Percentiles rank a stretch among this genome's conserved stretches.
phyloP scores from a whole-genome alignment of 2,329 filamentous ascomycete genomes.

The Aspergillus sp. region DNA sequence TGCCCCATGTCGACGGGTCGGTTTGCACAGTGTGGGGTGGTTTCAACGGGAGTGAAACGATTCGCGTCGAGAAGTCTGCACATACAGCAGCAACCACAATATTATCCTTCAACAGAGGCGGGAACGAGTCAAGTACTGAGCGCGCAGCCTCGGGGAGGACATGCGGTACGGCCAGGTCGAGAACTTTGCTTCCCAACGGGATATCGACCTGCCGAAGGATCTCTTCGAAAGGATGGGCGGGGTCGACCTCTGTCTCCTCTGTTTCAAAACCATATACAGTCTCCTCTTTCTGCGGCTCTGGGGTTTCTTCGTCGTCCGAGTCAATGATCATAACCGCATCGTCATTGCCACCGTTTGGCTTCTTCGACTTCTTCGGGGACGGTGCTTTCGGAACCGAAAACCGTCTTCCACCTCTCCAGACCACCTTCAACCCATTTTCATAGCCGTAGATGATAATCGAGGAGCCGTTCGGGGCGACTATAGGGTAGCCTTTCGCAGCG shows the following conservation, averaged over 20 bases:
- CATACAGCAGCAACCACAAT: constrained; percentile 52
- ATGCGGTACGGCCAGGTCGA: constrained; percentile 44
- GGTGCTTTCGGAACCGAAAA: constrained; percentile 33
- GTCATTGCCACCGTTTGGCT: constrained; percentile 16
- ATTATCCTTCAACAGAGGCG: constrained; percentile 42
- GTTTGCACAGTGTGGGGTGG: constrained; percentile 43
- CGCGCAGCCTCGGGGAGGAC: constrained; percentile 38
- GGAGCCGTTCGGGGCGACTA: constrained; percentile 54
- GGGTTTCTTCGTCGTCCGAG: constrained; percentile 48
- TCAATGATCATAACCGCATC: constrained; percentile 51
- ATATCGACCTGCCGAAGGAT: constrained; percentile 52
- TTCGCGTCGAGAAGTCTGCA: constrained; percentile 49
- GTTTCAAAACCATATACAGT: constrained; percentile 41
- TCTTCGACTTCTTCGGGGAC: constrained; percentile 19
- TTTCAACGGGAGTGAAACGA: constrained; percentile 49
- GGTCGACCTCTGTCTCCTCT: constrained; percentile 51
- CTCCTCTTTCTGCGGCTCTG: constrained; percentile 19
- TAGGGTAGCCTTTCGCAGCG: constrained; percentile 51
- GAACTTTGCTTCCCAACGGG: constrained; percentile 46
- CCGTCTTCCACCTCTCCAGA: constrained; percentile 54
- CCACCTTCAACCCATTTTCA: constrained; percentile 49
- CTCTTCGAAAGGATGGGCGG: constrained; percentile 47
- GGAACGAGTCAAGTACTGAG: constrained; percentile 38
- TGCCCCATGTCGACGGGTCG: constrained; percentile 30
- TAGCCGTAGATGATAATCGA: constrained; percentile 56